These are phyloP conservation scores for Ulmus americana DNA, from an alignment of 331 rosid species.

Conservation along the genomic window DNA sequence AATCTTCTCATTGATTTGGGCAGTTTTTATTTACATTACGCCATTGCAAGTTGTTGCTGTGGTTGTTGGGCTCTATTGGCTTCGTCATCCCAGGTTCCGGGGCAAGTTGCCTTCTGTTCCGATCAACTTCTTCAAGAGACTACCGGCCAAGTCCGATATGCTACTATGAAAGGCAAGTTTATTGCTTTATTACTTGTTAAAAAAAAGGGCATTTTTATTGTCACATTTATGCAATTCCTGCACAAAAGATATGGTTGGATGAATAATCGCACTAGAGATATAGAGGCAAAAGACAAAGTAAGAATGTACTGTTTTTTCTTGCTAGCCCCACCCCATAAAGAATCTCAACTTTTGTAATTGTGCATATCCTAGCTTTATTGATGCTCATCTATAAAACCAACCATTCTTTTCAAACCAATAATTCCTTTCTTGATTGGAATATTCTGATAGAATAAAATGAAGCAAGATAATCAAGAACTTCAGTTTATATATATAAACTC, in stretches of 20 bases:
- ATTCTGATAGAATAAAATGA: no score
- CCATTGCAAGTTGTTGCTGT: constrained; percentile 84
- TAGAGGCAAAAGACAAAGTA: constrained; percentile 19
- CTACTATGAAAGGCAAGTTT: constrained; percentile 37
- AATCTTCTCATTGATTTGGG: constrained; percentile 72
- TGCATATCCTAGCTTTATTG: constrained; percentile 26
- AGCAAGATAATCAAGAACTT: neutral
- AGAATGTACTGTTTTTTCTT: constrained; percentile 23
- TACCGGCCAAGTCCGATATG: constrained; percentile 75
- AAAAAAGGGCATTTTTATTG: neutral
- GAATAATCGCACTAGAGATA: constrained; percentile 25
- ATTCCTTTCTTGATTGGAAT: no score
- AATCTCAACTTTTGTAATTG: constrained; percentile 17
- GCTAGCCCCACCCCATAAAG: constrained; percentile 17
- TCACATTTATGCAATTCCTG: constrained; percentile 13
- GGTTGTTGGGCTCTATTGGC: constrained; percentile 55
- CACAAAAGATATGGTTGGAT: constrained; percentile 17
- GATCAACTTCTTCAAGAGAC: constrained; percentile 85
- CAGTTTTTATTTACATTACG: constrained; percentile 70
- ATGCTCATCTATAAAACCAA: constrained; percentile 32
- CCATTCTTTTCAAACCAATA: constrained; percentile 7
- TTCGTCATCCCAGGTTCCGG: constrained; percentile 84
- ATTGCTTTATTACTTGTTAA: constrained; percentile 3
- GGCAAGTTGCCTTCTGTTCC: constrained; percentile 76
- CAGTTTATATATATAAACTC: neutral